These are phyloP conservation scores for Nicotiana undulata DNA, from an alignment of 257 asterid genomes.

Conservation along the genomic window DNA sequence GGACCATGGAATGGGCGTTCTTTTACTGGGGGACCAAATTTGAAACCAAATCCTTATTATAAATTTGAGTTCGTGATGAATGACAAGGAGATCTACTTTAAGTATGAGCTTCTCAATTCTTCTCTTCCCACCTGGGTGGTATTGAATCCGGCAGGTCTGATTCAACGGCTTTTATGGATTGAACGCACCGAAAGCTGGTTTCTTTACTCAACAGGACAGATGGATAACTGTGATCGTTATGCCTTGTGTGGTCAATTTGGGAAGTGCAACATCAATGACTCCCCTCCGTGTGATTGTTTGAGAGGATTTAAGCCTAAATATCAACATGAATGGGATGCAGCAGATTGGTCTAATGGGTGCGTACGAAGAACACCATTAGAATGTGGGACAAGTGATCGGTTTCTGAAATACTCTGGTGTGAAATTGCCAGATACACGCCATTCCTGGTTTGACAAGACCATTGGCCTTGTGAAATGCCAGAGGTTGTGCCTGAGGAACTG, in stretches of 20 bases:
- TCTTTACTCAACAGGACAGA: conserved; percentile 2
- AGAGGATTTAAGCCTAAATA: conserved; percentile 1
- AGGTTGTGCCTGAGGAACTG: conserved; percentile 24
- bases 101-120: background rate
- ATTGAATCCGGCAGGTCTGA: background rate
- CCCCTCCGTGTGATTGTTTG: conserved; percentile 5
- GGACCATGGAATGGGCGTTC: conserved; percentile 14
- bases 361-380: conserved; percentile 8
- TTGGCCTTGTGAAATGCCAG: conserved; percentile 26
- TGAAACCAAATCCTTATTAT: background rate
- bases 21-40: background rate
- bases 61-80: background rate
- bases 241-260: background rate
- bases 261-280: background rate
- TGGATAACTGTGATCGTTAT: background rate
- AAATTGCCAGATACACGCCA: conserved; percentile 30
- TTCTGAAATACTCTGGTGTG: conserved; percentile 13
- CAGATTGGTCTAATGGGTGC: conserved; percentile 21
- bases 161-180: background rate
- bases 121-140: background rate
- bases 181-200: background rate
- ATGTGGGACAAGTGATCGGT: conserved; percentile 21
- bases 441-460: conserved; percentile 18
- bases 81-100: background rate
- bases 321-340: conserved; percentile 5